These are phyloP conservation scores for Sequoiadendron giganteum DNA, from an alignment of 75 land plant genomes.

Conservation along the genomic window DNA sequence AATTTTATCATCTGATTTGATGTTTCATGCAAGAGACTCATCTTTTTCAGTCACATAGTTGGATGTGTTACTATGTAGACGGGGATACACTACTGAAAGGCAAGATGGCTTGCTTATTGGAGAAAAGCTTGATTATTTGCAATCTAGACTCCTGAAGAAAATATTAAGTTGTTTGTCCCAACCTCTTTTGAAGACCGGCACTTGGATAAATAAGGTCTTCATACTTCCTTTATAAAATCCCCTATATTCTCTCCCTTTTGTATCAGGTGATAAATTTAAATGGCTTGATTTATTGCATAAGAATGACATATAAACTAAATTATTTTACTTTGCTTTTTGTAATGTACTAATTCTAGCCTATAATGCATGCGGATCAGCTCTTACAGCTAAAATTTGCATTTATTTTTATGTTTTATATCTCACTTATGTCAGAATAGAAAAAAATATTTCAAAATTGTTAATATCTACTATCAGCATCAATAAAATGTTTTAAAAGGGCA, in stretches of 20 bases:
- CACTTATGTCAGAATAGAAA: neutral
- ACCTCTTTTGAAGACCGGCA: slow-evolving; percentile 57
- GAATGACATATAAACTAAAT: neutral
- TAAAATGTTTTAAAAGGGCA: neutral
- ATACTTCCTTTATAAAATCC: neutral
- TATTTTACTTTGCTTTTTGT: neutral
- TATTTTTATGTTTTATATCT: neutral
- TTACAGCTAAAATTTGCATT: neutral
- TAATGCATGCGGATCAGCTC: neutral
- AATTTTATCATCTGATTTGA: neutral
- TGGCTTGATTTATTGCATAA: neutral
- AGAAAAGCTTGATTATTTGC: slow-evolving; percentile 91
- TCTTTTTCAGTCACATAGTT: neutral
- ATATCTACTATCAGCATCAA: neutral
- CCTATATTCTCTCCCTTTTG: neutral
- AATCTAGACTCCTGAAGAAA: slow-evolving; percentile 66
- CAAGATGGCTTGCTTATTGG: slow-evolving; percentile 85
- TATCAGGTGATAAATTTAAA: neutral
- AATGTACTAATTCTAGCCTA: neutral
- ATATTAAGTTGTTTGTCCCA: slow-evolving; percentile 57
- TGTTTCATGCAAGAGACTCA: neutral
- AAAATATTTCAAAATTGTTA: neutral
- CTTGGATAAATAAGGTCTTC: slow-evolving; percentile 69
- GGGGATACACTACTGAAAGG: slow-evolving; percentile 88
- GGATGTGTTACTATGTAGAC: slow-evolving; percentile 30